Base-by-base conservation (phyloP, 768 basidiomycete species). In the Lanmaoa pseudosensibilis region DNA sequence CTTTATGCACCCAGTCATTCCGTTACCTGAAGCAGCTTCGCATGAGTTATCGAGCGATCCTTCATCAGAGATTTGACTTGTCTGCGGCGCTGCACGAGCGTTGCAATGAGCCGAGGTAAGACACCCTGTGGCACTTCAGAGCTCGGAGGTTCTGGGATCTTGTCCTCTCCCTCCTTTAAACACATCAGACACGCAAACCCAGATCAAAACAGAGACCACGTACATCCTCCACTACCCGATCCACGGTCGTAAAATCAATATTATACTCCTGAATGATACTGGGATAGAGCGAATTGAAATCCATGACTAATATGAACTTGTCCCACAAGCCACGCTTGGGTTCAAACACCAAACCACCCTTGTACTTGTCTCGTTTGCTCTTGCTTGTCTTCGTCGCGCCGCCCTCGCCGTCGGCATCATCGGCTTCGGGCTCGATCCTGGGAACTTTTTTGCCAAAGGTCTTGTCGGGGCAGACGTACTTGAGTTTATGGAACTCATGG, bases 181-280 rank as follows among this genome's bases (percentile, higher is more conserved):
- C 18, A 10, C n/a, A 18, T 50, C 37, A 48, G 23, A 30, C 50
- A 50, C 1, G 19, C 9, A 10, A 19, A 34, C 54, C 18, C 38
- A 39, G 18, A 45, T 3, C 34, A 15, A 32, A 38, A 30, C 5
- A 52, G 19, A 44, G 9, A 46, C 2, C 18, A 72, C 78, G 53
- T 56, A 75, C 89, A 66, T 83, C 83, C 55, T 79, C 77, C 25
- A 84, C 84, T 9, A 81, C 77, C 52, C 83, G 82, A 44, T 92
- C 90, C 19, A 98, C 87, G 0, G 97, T 99, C 11, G 97, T 98
- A 66, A 98, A 98, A 74, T 98, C 97, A 63, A 99, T 98, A 70
- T 99, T 98, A 69, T 92, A 99, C 78, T 99, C 97, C 68, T 98
- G 97, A 46, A 99, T 99, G 77, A 99, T 99, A 71, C 92, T 94